Evolutionary conservation across 371 early-diverging fungal genomes (phyloP), one percentile per base, ranked within the genome.

Genomic region (Lichtheimia corymbifera): DNA sequence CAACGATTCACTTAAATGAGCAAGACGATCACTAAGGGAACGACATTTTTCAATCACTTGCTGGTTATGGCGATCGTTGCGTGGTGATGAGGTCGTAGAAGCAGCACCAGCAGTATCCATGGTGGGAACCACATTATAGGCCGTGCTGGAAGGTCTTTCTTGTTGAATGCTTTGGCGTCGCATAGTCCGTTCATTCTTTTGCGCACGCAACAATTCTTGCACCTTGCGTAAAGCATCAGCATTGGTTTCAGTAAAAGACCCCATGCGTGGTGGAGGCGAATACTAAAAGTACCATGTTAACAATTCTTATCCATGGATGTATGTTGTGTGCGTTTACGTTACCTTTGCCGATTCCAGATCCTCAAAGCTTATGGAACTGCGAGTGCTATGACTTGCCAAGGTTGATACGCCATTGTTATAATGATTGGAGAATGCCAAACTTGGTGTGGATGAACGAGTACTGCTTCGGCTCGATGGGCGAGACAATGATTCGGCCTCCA

Each of bases 321-420:
- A 25, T 45, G n/a, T 45, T 27, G 35, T 60, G 1, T 15, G 3
- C n/a, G 7, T 18, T 15, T 24, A 15, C 13, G 3, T 22, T 65
- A 67, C 71, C 62, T 62, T 72, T 13, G 35, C 25, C 11, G 56
- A 53, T 27, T 72, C 72, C 41, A 68, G 40, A 20, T 72, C 72
- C 27, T 72, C 72, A 40, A 67, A 45, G 25, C 72, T 72, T 4
- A 65, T 14, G 2, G 72, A 67, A 52, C 72, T 72, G 12, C 72
- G 68, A 1, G 72, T 65, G 30, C 72, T 71, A 9, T 67, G 64
- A 17, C 67, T 72, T 3, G 66, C 52, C 20, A 63, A 53, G 5
- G 72, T 67, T 5, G 71, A 61, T 41, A 35, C 35, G 9, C 47
- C 51, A 51, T 41, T 27, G 59, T 51, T 43, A 18, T 18, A 14